Evolutionary conservation across 2,329 filamentous ascomycete genomes (phyloP).

Genomic region (Rhinocladiella similis): DNA sequence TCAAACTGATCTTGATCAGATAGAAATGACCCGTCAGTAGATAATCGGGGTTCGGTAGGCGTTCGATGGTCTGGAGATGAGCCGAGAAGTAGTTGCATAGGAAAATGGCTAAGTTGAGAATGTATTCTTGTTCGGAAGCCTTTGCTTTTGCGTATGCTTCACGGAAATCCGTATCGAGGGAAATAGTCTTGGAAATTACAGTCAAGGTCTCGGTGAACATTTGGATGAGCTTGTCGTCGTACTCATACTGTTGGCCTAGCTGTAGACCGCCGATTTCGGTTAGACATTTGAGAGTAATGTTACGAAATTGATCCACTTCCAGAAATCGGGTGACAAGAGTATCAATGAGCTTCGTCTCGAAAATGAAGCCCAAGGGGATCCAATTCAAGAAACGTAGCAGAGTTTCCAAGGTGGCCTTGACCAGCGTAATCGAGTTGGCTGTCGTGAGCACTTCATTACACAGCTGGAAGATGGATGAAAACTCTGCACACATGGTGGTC

Average conservation of each 20-base stretch:
- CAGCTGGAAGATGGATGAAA: slow-evolving; percentile 96
- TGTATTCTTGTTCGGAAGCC: slow-evolving; percentile 91
- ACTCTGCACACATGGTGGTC: slow-evolving; percentile 98
- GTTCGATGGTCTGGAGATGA: slow-evolving; percentile 91
- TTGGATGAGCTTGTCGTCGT: slow-evolving; percentile 92
- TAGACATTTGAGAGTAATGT: slow-evolving; percentile 92
- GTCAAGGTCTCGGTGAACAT: slow-evolving; percentile 98
- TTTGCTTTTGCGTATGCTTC: slow-evolving; percentile 89
- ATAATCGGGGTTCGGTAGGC: slow-evolving; percentile 90
- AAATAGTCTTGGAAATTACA: slow-evolving; percentile 90
- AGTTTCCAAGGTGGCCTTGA: slow-evolving; percentile 96
- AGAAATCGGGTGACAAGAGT: slow-evolving; percentile 90
- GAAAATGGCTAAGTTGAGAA: slow-evolving; percentile 94
- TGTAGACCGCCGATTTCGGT: slow-evolving; percentile 96
- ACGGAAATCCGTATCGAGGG: slow-evolving; percentile 85
- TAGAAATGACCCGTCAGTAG: slow-evolving; percentile 97
- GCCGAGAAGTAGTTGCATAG: slow-evolving; percentile 95
- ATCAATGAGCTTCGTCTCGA: slow-evolving; percentile 95
- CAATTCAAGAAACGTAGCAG: slow-evolving; percentile 96
- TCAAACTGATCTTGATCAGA: slow-evolving; percentile 95
- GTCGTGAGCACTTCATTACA: slow-evolving; percentile 94
- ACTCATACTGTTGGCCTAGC: slow-evolving; percentile 72
- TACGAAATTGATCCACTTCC: slow-evolving; percentile 91
- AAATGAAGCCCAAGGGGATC: slow-evolving; percentile 98
- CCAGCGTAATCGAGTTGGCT: slow-evolving; percentile 80